A percentile compares a stretch with the other conserved stretches of the same genome.
Evolutionary conservation across 768 basidiomycete genomes (phyloP).

Genomic region (Lactarius pseudohatsudake): DNA sequence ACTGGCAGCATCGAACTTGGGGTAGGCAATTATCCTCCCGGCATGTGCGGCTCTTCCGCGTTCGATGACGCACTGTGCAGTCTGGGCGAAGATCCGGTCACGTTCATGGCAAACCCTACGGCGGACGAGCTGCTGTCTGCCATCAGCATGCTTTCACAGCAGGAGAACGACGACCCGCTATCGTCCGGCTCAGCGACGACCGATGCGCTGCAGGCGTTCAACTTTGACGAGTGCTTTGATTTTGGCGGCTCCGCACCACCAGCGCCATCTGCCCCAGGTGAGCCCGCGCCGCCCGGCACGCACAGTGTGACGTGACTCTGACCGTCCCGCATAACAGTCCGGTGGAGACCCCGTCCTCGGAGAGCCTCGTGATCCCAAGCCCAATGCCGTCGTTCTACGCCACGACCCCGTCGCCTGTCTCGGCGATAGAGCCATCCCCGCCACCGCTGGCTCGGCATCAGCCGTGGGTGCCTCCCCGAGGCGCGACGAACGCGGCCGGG

Average conservation of each 20-base stretch:
- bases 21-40: constrained; percentile 10
- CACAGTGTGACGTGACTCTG: neutral
- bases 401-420: constrained; percentile 1
- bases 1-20: constrained; percentile 14
- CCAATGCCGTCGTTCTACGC: constrained; percentile 15
- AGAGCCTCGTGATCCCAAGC: neutral
- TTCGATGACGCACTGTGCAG: neutral
- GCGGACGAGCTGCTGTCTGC: constrained; percentile 6
- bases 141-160: neutral
- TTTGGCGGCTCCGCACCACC: neutral
- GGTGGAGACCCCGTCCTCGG: neutral
- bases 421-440: neutral
- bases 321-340: neutral
- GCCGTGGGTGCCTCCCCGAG: constrained; percentile 13
- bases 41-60: constrained; percentile 2
- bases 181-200: neutral
- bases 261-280: neutral
- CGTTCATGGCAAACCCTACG: constrained; percentile 10
- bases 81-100: constrained; percentile 5
- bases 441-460: neutral
- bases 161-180: neutral
- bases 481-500: constrained; percentile 13
- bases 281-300: neutral
- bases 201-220: constrained; percentile 3
- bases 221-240: constrained; percentile 21